Base-by-base conservation (phyloP, 768 basidiomycete genomes). In the Cantharellus cinnabarinus region DNA sequence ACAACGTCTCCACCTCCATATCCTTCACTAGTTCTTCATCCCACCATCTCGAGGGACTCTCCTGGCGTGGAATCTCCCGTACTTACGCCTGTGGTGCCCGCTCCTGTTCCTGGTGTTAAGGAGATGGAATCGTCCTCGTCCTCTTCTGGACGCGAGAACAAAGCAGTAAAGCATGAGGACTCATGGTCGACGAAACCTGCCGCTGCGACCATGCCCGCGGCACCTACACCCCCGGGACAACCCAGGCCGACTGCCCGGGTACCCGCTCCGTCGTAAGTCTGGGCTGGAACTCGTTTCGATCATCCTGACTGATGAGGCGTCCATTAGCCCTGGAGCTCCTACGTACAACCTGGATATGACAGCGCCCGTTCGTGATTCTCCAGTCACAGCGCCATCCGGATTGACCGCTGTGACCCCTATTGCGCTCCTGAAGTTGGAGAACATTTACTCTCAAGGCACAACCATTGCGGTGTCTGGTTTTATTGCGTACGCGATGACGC, bases 401-500 rank as follows among this genome's bases (percentile, higher is more conserved):
- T 77, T 76, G 3, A 83, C 88, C 65, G 87, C 87, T 67, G 85
- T 85, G n/a, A 90, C 88, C 0, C 86, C 88, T 2, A 90, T 90
- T 58, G 88, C 88, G 14, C 76, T 90, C 54, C 85, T 90, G 67
- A 85, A 81, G 70, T 86, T 89, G 63, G 88, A 90, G 61, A 73
- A 86, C 15, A 77, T 82, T 35, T 90, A 89, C 71, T 72, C 89
- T 60, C 85, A 84, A 51, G 88, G 88, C 14, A 83, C 84, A 7
- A 90, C 88, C 40, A 89, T 90, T 58, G 88, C 88, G 5, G 88
- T 88, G 10, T 89, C 88, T 3, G 84, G 87, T 66, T 90, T 88
- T 85, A 88, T 90, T 60, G 88, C 88, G 14, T 89, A 90, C 65
- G 88, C 87, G 35, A 90, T 90, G 88, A 89, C 84, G 3, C 80